These are phyloP conservation scores for Exophiala lecanii-corni DNA, from an alignment of 2,329 filamentous ascomycete species.

Conservation along the genomic window DNA sequence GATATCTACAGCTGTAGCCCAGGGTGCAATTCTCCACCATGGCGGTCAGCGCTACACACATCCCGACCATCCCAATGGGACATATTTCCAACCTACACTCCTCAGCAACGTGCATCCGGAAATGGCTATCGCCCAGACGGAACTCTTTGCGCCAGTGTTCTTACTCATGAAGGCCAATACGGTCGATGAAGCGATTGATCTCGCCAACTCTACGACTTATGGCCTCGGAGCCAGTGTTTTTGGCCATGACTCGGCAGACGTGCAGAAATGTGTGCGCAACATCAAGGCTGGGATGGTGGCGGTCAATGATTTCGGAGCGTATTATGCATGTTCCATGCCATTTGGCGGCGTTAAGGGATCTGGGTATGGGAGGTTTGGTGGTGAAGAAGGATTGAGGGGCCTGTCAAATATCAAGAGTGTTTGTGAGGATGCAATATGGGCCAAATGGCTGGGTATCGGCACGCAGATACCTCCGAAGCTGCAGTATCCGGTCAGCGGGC, in stretches of 20 bases:
- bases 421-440: slow-evolving; percentile 63
- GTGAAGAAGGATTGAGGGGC: slow-evolving; percentile 77
- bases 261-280: slow-evolving; percentile 61
- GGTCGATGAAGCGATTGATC: slow-evolving; percentile 62
- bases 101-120: slow-evolving; percentile 79
- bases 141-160: slow-evolving; percentile 91
- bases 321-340: slow-evolving; percentile 88
- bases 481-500: slow-evolving; percentile 74
- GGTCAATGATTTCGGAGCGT: slow-evolving; percentile 91
- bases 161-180: slow-evolving; percentile 70
- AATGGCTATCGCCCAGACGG: slow-evolving; percentile 84
- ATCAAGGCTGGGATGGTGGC: slow-evolving; percentile 85
- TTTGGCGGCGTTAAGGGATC: slow-evolving; percentile 81
- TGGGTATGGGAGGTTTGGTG: slow-evolving; percentile 89
- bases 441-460: slow-evolving; percentile 56
- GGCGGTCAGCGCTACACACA: slow-evolving; percentile 72
- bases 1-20: slow-evolving; percentile 68
- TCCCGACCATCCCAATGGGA: slow-evolving; percentile 68
- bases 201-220: slow-evolving; percentile 81
- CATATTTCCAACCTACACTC: slow-evolving; percentile 90
- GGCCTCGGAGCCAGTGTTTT: slow-evolving; percentile 88
- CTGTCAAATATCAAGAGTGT: slow-evolving; percentile 86
- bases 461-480: slow-evolving; percentile 78
- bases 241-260: slow-evolving; percentile 60
- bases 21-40: slow-evolving; percentile 74